Evolutionary conservation across 225 moss, liverwort and hornwort genomes (phyloP).

Genomic region (Pseudoscleropodium purum): DNA sequence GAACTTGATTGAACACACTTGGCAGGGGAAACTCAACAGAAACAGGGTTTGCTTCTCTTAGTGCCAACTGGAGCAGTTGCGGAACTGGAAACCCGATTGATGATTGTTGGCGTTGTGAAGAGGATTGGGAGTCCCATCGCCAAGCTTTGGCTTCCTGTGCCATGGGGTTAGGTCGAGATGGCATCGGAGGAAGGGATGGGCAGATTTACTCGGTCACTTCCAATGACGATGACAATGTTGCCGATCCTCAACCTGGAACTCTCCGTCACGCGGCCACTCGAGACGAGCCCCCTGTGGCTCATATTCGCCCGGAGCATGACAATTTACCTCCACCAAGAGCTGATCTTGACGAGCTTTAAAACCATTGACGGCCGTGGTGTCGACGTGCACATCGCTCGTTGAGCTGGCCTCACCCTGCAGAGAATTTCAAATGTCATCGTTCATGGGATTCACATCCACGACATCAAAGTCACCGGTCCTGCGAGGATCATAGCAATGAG

Average conservation of each 20-base stretch:
- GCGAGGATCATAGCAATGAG: not conserved
- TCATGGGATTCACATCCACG: conserved; percentile 22
- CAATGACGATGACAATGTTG: conserved; percentile 2
- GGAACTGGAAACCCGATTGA: conserved; percentile 17
- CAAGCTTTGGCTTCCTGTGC: conserved; percentile 2
- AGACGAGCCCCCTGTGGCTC: conserved; percentile 23
- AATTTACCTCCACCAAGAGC: conserved; percentile 5
- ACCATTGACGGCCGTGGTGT: not conserved
- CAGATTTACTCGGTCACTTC: conserved; percentile 11
- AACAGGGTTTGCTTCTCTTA: not conserved
- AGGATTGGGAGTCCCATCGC: conserved; percentile 10
- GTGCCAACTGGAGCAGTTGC: conserved; percentile 1
- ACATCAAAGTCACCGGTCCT: conserved; percentile 8
- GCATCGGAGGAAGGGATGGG: conserved; percentile 18
- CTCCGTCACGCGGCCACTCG: conserved; percentile 11
- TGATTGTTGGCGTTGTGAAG: conserved; percentile 23
- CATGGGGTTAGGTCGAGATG: conserved; percentile 20
- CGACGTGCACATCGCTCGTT: conserved; percentile 10
- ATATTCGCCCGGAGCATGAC: not conserved
- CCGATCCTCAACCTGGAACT: conserved; percentile 16
- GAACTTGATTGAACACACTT: not conserved
- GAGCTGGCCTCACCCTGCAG: conserved; percentile 11
- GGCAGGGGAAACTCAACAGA: not conserved
- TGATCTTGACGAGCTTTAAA: conserved; percentile 25
- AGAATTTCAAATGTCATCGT: conserved; percentile 15